These are phyloP conservation scores for Wallacemonas sp. DNA, from an alignment of 208 protist species.

Conservation along the genomic window DNA sequence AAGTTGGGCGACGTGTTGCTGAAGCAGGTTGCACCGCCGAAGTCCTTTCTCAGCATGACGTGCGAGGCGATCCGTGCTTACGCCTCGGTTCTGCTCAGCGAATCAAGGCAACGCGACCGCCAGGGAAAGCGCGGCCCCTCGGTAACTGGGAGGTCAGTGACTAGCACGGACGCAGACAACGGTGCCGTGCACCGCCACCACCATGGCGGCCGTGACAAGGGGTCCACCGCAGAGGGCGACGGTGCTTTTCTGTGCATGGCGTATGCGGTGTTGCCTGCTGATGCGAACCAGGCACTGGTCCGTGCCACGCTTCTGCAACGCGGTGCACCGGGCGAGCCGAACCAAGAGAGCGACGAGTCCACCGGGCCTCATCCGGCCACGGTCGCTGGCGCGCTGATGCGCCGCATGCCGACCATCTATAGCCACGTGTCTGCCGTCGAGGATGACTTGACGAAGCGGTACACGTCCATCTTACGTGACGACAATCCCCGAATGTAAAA, in stretches of 20 bases:
- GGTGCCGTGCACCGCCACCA: neutral
- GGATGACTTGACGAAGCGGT: slow-evolving; percentile 14
- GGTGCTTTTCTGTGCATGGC: slow-evolving; percentile 22
- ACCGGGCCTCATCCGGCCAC: slow-evolving; percentile 46
- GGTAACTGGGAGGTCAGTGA: neutral
- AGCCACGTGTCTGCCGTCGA: slow-evolving; percentile 3
- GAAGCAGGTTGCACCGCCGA: neutral
- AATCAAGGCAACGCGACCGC: neutral
- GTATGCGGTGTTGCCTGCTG: slow-evolving; percentile 20
- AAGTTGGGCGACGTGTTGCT: neutral
- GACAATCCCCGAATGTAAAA: no score
- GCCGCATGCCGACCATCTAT: slow-evolving; percentile 69
- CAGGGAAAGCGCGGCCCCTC: neutral
- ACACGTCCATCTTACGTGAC: slow-evolving; percentile 9
- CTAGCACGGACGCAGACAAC: neutral
- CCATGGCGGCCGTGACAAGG: neutral
- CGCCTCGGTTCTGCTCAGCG: neutral
- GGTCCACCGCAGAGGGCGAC: slow-evolving; percentile 3
- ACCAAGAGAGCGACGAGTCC: neutral
- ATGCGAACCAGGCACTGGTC: neutral
- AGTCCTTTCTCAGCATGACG: neutral
- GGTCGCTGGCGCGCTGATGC: slow-evolving; percentile 70
- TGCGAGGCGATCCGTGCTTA: slow-evolving; percentile 6
- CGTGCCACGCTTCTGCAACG: neutral
- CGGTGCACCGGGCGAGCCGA: neutral